Conservation (phyloP, 495 filamentous ascomycete genomes). For the Penicillium longicatenatum region DNA sequence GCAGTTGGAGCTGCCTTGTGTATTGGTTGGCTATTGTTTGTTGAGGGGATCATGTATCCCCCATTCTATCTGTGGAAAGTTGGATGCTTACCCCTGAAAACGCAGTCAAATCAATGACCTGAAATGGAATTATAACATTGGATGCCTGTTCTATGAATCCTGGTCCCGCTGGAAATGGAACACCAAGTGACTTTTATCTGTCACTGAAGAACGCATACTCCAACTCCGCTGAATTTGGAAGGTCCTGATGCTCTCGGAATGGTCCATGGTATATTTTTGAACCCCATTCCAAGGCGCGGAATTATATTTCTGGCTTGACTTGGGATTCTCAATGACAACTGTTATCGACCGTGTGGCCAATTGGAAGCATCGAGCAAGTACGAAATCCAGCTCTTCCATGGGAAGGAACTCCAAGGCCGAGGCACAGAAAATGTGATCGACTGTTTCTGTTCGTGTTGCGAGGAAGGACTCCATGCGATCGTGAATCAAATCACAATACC, state of each 20-base stretch:
- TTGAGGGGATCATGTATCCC: too few species aligned
- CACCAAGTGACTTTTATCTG: not conserved
- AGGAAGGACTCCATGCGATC: conserved; percentile 12
- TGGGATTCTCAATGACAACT: not conserved
- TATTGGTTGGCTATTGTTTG: too few species aligned
- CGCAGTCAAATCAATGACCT: too few species aligned
- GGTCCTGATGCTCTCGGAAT: not conserved
- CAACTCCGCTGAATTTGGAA: conserved; percentile 9
- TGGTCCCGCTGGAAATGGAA: not conserved
- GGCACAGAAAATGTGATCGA: conserved; percentile 17
- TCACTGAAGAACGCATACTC: not conserved
- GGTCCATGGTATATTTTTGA: not conserved
- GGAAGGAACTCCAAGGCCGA: conserved; percentile 11
- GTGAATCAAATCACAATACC: conserved; percentile 5
- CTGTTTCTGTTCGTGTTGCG: conserved; percentile 1
- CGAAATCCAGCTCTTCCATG: conserved; percentile 13
- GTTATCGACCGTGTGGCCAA: conserved; percentile 9
- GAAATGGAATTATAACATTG: not conserved
- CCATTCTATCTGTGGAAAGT: too few species aligned
- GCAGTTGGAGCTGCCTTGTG: too few species aligned
- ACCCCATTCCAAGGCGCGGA: not conserved
- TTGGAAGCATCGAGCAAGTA: conserved; percentile 15
- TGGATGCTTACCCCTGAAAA: too few species aligned
- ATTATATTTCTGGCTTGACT: not conserved
- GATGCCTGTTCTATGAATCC: not conserved